Percentiles rank a stretch among this genome's conserved stretches.
phyloP scores from a whole-genome alignment of 208 protist species.

The Crithidia mellificae region DNA sequence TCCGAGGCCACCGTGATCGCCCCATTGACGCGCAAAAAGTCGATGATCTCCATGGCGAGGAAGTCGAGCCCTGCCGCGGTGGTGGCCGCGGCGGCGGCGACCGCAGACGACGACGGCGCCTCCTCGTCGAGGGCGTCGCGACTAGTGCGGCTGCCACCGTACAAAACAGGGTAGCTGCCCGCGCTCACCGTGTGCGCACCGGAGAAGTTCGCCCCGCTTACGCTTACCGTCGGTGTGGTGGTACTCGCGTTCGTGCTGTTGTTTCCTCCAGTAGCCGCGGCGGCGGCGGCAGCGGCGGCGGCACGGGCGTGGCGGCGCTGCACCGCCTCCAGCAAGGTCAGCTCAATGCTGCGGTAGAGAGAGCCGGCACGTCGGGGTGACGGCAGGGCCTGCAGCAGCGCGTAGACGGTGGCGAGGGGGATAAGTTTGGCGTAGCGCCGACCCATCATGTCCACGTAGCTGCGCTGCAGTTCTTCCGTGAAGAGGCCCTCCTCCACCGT shows the following conservation, averaged over 20 bases:
- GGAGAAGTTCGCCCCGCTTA: background rate
- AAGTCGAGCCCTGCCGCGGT: conserved; percentile 48
- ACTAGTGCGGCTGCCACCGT: background rate
- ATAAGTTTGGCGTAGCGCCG: conserved; percentile 52
- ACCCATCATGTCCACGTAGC: conserved; percentile 59
- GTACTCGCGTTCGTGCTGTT: conserved; percentile 7
- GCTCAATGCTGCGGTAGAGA: conserved; percentile 65
- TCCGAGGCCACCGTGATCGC: conserved; percentile 56
- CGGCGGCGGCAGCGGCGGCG: conserved; percentile 8
- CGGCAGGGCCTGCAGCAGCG: conserved; percentile 44
- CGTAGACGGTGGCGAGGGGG: conserved; percentile 48
- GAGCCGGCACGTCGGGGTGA: conserved; percentile 64
- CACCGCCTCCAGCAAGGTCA: conserved; percentile 41
- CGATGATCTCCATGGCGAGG: conserved; percentile 69
- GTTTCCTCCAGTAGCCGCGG: too few relatives aligned
- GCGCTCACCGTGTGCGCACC: background rate
- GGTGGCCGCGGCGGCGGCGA: conserved; percentile 17
- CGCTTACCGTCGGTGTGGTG: background rate
- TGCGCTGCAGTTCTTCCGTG: conserved; percentile 43
- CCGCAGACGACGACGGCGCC: background rate
- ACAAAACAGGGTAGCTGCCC: background rate
- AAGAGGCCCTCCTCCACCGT: conserved; percentile 43
- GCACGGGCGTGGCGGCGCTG: conserved; percentile 32
- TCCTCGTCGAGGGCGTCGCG: conserved; percentile 15
- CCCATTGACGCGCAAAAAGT: conserved; percentile 63